Base-by-base conservation (phyloP, 2,329 filamentous ascomycete genomes). In the Penicillium sp. region DNA sequence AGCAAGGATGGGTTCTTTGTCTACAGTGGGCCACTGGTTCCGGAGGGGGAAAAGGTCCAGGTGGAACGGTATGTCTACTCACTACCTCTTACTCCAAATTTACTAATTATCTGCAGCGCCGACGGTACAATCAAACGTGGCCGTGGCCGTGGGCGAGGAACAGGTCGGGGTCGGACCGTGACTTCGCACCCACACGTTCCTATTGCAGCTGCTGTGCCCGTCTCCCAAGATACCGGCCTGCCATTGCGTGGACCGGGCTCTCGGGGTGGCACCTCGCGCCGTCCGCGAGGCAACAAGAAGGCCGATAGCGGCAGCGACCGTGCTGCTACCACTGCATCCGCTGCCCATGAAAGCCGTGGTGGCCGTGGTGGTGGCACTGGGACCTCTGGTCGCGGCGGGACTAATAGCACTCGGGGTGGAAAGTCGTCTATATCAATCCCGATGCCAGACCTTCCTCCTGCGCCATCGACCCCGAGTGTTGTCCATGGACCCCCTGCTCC, bases 1-100 rank as follows among this genome's bases (percentile, higher is more conserved):
- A 93, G 91, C 64, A 91, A 93, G 66, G 94, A 97, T 71, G 94
- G 94, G 1, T 99, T 97, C 79, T 99, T 97, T 72, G 94, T 99
- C 1, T 99, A 97, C 75, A 95, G 91, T 59, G 94, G 94, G 4
- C 93, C 93, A 9, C 79, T 99, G 46, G 84, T 97, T 23, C 89
- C 89, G 5, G 92, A 96, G 75, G 90, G 88, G 23, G 89, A 96
- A 76, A 93, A 94, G 75, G 80, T 85, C 40, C 76, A 82, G 54
- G 79, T 87, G 49, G 86, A 88, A 70, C 80, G 83, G 84, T 86
- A 77, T 68, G 75, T 78, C 33, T 36, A 36, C 57, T 50, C 9
- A 13, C 19, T 19, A 11, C 39, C 5, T 9, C 16, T 61, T 67
- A 59, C 78, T 80, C 72, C 81, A 68, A 27, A 33, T 50, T 60